Evolutionary conservation across 2,329 filamentous ascomycete genomes (phyloP).

Genomic region (Thielaviopsis euricoi): DNA sequence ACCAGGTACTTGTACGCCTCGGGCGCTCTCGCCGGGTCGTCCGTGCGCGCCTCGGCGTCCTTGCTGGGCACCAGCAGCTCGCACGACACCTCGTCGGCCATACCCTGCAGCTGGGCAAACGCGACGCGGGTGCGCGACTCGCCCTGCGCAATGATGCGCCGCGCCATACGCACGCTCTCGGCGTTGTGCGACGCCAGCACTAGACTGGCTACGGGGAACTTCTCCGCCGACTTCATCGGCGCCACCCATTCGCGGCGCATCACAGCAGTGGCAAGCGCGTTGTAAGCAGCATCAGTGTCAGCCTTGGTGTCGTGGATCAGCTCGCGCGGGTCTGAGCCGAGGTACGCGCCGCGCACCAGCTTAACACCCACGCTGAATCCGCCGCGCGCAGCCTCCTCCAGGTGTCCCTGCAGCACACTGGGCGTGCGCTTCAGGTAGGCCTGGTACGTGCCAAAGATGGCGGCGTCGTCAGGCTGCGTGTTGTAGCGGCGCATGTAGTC

Average conservation of each 20-base stretch:
- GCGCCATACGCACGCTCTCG: slow-evolving; percentile 45
- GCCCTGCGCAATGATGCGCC: slow-evolving; percentile 31
- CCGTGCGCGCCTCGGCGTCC: slow-evolving; percentile 1
- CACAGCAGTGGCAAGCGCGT: slow-evolving; percentile 51
- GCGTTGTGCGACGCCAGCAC: slow-evolving; percentile 76
- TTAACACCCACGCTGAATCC: slow-evolving; percentile 57
- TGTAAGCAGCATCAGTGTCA: slow-evolving; percentile 56
- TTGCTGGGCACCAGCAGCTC: slow-evolving; percentile 27
- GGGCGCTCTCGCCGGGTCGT: slow-evolving; percentile 14
- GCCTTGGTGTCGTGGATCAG: slow-evolving; percentile 57
- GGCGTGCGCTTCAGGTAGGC: slow-evolving; percentile 55
- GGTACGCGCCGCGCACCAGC: slow-evolving; percentile 59
- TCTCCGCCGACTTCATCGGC: slow-evolving; percentile 22
- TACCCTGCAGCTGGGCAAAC: slow-evolving; percentile 67
- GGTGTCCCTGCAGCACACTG: slow-evolving; percentile 38
- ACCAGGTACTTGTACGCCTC: slow-evolving; percentile 50
- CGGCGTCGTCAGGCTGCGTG: slow-evolving; percentile 37
- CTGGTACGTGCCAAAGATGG: slow-evolving; percentile 70
- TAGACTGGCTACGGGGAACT: slow-evolving; percentile 43
- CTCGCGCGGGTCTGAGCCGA: slow-evolving; percentile 51
- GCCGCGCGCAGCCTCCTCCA: slow-evolving; percentile 38
- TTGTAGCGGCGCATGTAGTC: slow-evolving; percentile 67
- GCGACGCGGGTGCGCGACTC: slow-evolving; percentile 24
- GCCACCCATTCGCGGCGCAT: slow-evolving; percentile 46
- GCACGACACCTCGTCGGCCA: slow-evolving; percentile 84